A percentile compares a stretch with the other conserved stretches of the same genome.
phyloP scores from a whole-genome alignment of 805 yeast genomes.

The Zygosaccharomyces lentus region DNA sequence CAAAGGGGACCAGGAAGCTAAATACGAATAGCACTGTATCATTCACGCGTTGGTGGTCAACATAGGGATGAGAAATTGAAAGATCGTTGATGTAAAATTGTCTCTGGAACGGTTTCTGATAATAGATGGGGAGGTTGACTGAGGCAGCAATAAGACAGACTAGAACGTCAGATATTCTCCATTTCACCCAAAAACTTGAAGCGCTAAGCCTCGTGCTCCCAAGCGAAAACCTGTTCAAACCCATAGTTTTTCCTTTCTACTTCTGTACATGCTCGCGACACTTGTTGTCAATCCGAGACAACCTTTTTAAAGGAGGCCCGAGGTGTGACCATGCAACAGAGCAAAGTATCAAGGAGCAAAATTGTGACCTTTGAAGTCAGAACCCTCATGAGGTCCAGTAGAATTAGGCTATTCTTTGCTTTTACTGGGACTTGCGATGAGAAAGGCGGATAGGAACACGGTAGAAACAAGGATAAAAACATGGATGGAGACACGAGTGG shows the following conservation, averaged over 20 bases:
- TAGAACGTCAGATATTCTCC: conserved; percentile 39
- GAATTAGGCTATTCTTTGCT: no score
- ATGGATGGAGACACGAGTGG: no score
- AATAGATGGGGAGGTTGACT: conserved; percentile 34
- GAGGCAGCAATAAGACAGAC: conserved; percentile 32
- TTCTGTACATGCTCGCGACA: background rate
- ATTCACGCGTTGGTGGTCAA: conserved; percentile 68
- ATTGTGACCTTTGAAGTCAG: no score
- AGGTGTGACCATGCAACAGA: background rate
- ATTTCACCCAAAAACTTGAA: conserved; percentile 25
- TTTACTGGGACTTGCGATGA: no score
- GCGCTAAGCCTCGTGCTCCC: conserved; percentile 8
- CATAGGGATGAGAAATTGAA: conserved; percentile 76
- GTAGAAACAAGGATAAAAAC: no score
- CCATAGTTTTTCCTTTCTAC: conserved; percentile 14
- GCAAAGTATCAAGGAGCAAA: no score
- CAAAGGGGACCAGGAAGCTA: conserved; percentile 48
- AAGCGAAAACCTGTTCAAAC: conserved; percentile 28
- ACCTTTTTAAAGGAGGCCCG: background rate
- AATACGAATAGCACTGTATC: conserved; percentile 50
- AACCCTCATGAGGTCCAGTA: no score
- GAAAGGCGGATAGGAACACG: no score
- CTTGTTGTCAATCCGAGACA: background rate
- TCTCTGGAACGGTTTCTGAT: conserved; percentile 63
- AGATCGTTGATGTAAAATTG: conserved; percentile 73